A percentile compares a stretch with the other conserved stretches of the same genome.
Conservation (phyloP, 2,329 filamentous ascomycete species). For the Didymella sp. region DNA sequence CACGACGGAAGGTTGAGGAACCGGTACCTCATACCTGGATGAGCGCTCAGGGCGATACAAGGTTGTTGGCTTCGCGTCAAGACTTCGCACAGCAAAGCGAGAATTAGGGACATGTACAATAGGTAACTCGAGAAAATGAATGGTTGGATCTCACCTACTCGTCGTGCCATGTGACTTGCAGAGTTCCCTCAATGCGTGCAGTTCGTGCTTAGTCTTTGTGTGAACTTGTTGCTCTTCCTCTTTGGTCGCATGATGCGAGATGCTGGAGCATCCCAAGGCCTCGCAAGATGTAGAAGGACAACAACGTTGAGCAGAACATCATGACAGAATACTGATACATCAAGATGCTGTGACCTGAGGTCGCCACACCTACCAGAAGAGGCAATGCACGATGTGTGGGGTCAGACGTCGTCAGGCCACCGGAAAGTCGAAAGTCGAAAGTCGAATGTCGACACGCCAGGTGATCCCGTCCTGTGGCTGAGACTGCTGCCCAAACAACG, state of each 20-base stretch:
- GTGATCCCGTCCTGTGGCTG: background rate
- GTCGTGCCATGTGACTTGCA: background rate
- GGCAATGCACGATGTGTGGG: conserved; percentile 9
- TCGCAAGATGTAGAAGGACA: too few relatives aligned
- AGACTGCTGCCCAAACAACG: background rate
- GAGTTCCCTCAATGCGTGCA: background rate
- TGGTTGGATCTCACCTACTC: conserved; percentile 1
- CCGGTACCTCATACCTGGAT: conserved; percentile 2
- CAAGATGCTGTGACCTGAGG: background rate
- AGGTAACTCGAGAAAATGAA: conserved; percentile 1
- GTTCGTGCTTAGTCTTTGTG: too few relatives aligned
- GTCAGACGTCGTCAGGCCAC: background rate
- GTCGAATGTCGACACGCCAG: background rate
- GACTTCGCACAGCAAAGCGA: background rate
- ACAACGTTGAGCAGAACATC: background rate
- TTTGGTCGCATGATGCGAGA: background rate
- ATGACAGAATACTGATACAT: background rate
- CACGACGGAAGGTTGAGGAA: conserved; percentile 4
- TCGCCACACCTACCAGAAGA: conserved; percentile 7
- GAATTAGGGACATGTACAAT: conserved; percentile 3
- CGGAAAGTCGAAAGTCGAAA: too few relatives aligned
- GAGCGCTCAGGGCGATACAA: background rate
- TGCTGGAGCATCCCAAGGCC: too few relatives aligned
- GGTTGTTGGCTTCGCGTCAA: conserved; percentile 1
- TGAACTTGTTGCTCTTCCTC: background rate